A percentile compares a stretch with the other conserved stretches of the same genome.
Evolutionary conservation across 192 early-diverging fungal species (phyloP).

Genomic region (Entomortierella chlamydospora): DNA sequence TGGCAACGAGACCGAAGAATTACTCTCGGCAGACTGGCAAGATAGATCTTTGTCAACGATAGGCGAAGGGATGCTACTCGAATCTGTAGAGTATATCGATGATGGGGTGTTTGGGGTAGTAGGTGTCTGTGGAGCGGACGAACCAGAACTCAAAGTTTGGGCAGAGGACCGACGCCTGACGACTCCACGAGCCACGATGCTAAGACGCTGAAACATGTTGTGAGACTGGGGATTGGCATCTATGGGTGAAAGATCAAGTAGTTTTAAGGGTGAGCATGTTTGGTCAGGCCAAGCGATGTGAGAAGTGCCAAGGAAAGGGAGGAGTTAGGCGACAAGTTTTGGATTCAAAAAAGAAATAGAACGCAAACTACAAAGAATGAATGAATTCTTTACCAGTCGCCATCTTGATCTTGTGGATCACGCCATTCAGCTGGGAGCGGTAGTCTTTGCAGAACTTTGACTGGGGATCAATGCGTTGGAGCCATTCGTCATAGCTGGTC

Average conservation of each 20-base stretch:
- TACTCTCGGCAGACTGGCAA: not conserved
- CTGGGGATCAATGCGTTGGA: constrained; percentile 41
- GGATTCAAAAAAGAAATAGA: not conserved
- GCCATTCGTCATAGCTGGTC: constrained; percentile 42
- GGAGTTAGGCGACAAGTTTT: not conserved
- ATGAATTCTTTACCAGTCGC: constrained; percentile 21
- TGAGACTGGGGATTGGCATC: constrained; percentile 31
- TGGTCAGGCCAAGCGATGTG: too few relatives aligned
- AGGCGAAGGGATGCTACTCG: not conserved
- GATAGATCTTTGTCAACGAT: not conserved
- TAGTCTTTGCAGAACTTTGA: constrained; percentile 24
- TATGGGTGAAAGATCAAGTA: not conserved
- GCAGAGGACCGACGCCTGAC: constrained; percentile 35
- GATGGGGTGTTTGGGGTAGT: constrained; percentile 13
- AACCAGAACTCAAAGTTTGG: not conserved
- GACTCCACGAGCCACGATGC: constrained; percentile 44
- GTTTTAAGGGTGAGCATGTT: constrained; percentile 15
- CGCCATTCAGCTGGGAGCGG: constrained; percentile 18
- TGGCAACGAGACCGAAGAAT: not conserved
- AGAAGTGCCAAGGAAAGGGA: not conserved
- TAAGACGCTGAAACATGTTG: constrained; percentile 38
- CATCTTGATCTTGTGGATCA: constrained; percentile 47
- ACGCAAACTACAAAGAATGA: not conserved
- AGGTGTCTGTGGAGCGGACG: constrained; percentile 8
- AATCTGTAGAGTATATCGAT: not conserved